phyloP scores from a whole-genome alignment of 306 rosid species.

The Lupinus albus region DNA sequence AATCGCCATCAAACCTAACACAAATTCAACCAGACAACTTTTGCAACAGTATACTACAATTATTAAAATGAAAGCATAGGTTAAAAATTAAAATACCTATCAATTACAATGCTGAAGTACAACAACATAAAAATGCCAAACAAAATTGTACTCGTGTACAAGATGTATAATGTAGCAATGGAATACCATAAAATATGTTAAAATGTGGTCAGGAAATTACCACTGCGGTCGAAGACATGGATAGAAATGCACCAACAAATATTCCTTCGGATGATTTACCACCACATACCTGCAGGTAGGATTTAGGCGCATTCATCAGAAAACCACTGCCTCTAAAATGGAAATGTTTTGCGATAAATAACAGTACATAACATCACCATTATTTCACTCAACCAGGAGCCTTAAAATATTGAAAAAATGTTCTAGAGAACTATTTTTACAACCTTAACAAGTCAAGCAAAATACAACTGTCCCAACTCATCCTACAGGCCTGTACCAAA shows the following conservation, averaged over 20 bases:
- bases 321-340: conserved; percentile 34
- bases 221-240: conserved; percentile 99
- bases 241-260: conserved; percentile 80
- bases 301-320: conserved; percentile 46
- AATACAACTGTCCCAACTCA: conserved; percentile 1
- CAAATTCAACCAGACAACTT: conserved; percentile 24
- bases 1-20: conserved; percentile 31
- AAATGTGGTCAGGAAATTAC: conserved; percentile 49
- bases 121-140: conserved; percentile 14
- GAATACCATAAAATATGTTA: conserved; percentile 22
- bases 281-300: conserved; percentile 85
- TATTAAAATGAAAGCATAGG: conserved; percentile 19
- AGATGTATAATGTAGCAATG: conserved; percentile 16
- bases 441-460: conserved; percentile 11
- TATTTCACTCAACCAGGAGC: conserved; percentile 33
- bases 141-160: conserved; percentile 22
- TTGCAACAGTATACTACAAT: conserved; percentile 22
- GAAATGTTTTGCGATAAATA: conserved; percentile 7
- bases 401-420: conserved; percentile 23
- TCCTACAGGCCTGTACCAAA: background rate
- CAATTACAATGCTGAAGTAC: conserved; percentile 8
- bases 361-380: conserved; percentile 13
- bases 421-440: conserved; percentile 29
- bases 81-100: background rate
- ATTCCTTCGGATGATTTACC: conserved; percentile 95